Percentiles rank a stretch among this genome's conserved stretches.
Conservation (phyloP, 2,329 filamentous ascomycete species). For the Trichoderma hamatum region DNA sequence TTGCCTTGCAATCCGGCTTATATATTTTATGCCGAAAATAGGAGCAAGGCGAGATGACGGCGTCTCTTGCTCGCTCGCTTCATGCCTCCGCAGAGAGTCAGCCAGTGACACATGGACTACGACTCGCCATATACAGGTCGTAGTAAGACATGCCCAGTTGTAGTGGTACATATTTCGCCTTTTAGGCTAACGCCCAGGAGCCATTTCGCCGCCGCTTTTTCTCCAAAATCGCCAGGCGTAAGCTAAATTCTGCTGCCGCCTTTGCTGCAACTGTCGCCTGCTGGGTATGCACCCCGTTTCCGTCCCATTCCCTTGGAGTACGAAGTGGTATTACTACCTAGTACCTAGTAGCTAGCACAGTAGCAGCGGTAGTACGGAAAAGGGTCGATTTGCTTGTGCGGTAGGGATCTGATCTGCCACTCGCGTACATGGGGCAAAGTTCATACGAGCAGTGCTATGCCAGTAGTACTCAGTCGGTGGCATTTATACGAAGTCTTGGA, state of each 20-base stretch:
- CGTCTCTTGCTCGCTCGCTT: background rate
- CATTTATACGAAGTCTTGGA: background rate
- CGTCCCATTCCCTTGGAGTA: background rate
- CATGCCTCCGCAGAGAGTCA: background rate
- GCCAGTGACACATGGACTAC: background rate
- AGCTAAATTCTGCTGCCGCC: background rate
- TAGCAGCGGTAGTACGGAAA: background rate
- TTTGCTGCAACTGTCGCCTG: background rate
- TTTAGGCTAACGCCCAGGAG: background rate
- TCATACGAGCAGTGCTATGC: background rate
- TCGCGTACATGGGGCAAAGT: background rate
- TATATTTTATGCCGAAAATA: background rate
- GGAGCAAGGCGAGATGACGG: background rate
- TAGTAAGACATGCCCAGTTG: background rate
- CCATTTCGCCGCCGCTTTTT: background rate
- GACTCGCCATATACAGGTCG: no score
- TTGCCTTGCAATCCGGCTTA: background rate
- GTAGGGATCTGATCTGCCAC: background rate
- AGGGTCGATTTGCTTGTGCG: background rate
- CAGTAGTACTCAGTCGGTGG: background rate
- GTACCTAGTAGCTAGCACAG: no score
- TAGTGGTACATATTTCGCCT: background rate
- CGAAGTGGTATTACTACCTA: background rate
- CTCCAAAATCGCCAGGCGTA: background rate
- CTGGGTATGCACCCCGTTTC: background rate